phyloP scores from a whole-genome alignment of 2,329 filamentous ascomycete genomes.

The Uncinocarpus reesii region DNA sequence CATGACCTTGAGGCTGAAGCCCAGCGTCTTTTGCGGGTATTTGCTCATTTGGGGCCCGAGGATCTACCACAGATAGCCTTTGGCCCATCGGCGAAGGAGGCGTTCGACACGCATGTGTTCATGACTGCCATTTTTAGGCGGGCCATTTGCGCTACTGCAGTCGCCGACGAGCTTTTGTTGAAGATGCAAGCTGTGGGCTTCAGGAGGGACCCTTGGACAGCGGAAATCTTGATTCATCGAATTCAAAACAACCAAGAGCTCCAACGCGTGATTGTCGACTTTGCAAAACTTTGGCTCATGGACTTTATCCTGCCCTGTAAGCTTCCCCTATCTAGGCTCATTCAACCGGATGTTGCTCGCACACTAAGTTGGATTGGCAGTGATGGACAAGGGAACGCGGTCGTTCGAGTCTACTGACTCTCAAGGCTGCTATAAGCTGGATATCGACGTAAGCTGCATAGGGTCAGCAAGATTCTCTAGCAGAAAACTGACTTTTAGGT shows the following conservation, averaged over 20 bases:
- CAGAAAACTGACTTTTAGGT: neutral
- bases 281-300: slow-evolving; percentile 3
- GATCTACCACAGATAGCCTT: slow-evolving; percentile 13
- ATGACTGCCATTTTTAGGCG: slow-evolving; percentile 3
- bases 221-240: neutral
- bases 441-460: neutral
- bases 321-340: neutral
- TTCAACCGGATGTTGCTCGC: neutral
- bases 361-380: neutral
- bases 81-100: slow-evolving; percentile 14
- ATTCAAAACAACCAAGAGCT: neutral
- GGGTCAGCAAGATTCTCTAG: neutral
- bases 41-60: neutral
- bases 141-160: slow-evolving; percentile 3
- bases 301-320: slow-evolving; percentile 11
- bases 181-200: neutral
- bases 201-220: neutral
- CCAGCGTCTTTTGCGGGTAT: neutral
- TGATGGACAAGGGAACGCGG: slow-evolving; percentile 5
- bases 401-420: neutral
- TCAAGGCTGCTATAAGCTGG: neutral
- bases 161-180: slow-evolving; percentile 4
- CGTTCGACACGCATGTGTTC: slow-evolving; percentile 2
- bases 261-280: neutral
- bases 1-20: slow-evolving; percentile 12